Base-by-base conservation (phyloP, 1,139 yeast species). In the Sugiyamaella neomexicana region DNA sequence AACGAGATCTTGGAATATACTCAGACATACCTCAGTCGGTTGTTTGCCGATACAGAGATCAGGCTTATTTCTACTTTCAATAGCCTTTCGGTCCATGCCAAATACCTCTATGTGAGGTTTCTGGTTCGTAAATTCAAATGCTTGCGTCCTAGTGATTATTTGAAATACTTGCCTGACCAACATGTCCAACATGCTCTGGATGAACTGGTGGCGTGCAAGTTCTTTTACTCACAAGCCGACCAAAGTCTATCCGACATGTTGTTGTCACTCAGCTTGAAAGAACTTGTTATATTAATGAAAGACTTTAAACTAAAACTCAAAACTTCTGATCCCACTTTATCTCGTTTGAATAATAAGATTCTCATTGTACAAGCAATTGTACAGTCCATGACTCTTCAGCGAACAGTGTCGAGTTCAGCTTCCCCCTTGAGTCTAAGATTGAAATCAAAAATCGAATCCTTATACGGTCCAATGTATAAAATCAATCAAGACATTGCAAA, bases 71-170 rank as follows among this genome's bases (percentile, higher is more conserved):
- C 27, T 13, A 23, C 32, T 9, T 55, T 55, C 16, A 7, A 8
- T 12, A 38, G 9, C 7, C 50, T 55, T 23, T 9, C 51, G 1
- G 20, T 25, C 12, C 29, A 42, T 27, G 41, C 53, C 15, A 47
- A 50, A 34, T 47, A 52, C 34, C 49, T 58, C 7, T 58, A 55
- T 39, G 47, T 53, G 36, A 39, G 61, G 32, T 46, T 58, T 36
- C 50, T 58, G 25, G 39, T 53, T 16, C 55, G 61, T 32, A 55
- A 53, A 23, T 46, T 38, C 15, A 44, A 41, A 20, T 57, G 60
- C 38, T 34, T 55, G 8, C 46, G 56, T 12, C 37, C 37, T 34
- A 25, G 36, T 12, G 60, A 57, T 6, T 52, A 53, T 42, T 23
- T 36, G 9, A 51, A 37, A 13, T 58, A 58, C 39, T 37, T 56